Conservation (phyloP, 163 green algal genomes). For the Scenedesmus sp. region DNA sequence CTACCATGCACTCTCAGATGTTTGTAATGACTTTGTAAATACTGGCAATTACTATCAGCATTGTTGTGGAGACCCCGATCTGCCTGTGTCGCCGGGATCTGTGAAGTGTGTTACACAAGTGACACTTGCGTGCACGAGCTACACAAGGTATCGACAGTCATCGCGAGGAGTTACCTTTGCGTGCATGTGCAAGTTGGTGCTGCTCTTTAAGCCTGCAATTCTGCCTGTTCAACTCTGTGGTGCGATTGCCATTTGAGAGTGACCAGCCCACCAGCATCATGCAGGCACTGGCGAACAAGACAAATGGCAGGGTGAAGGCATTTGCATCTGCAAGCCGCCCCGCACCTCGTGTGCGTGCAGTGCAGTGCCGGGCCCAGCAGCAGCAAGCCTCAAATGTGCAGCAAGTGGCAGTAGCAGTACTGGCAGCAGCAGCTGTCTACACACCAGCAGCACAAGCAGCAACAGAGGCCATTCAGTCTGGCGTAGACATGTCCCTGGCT, state of each 20-base stretch:
- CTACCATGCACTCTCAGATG: not conserved
- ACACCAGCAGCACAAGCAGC: constrained; percentile 46
- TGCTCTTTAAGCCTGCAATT: not conserved
- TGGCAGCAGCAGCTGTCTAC: constrained; percentile 19
- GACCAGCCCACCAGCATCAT: constrained; percentile 17
- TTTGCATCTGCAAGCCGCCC: not conserved
- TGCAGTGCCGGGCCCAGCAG: constrained; percentile 30
- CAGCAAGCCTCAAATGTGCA: constrained; percentile 40
- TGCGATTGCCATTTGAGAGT: constrained; percentile 3
- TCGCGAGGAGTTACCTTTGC: not conserved
- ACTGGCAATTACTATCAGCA: no score
- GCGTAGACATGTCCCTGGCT: constrained; percentile 63
- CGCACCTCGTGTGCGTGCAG: constrained; percentile 9
- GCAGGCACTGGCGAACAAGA: constrained; percentile 35
- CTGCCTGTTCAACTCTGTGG: not conserved
- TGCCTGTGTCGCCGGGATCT: not conserved
- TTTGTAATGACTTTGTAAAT: not conserved
- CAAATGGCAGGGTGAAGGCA: constrained; percentile 20
- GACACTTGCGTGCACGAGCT: not conserved
- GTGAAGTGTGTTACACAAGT: not conserved
- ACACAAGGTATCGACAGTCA: not conserved
- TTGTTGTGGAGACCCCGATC: not conserved
- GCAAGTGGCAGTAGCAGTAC: constrained; percentile 30
- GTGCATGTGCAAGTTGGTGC: not conserved
- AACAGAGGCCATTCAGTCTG: constrained; percentile 44